phyloP scores from a whole-genome alignment of 352 stramenopile genomes.

The Phytopythium oedochilum region DNA sequence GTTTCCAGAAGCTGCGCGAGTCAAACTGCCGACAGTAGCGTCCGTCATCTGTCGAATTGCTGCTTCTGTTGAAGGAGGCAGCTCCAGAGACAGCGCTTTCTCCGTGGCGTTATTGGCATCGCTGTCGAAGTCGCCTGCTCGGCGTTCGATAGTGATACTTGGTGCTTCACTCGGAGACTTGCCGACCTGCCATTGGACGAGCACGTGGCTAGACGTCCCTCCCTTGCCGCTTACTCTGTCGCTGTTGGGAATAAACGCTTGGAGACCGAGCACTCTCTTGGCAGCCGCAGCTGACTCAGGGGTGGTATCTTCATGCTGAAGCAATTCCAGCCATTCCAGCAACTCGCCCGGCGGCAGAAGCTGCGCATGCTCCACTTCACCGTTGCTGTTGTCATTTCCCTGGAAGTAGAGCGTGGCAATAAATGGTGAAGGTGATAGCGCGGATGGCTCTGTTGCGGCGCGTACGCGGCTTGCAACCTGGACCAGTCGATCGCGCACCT shows the following conservation, averaged over 20 bases:
- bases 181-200: not conserved
- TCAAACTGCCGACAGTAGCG: not conserved
- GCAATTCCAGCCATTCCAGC: conserved; percentile 14
- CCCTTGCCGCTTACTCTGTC: not conserved
- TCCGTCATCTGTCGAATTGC: conserved; percentile 1
- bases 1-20: not conserved
- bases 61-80: not conserved
- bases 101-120: not conserved
- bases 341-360: conserved; percentile 12
- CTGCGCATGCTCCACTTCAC: not conserved
- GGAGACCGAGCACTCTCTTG: conserved; percentile 10
- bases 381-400: not conserved
- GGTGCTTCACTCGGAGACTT: not conserved
- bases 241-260: conserved; percentile 13
- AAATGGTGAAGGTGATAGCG: not conserved
- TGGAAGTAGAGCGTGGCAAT: conserved; percentile 13
- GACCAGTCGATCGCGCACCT: conserved; percentile 43
- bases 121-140: not conserved
- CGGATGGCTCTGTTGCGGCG: not conserved
- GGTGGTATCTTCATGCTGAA: no score
- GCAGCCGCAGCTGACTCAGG: not conserved
- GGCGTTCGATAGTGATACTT: not conserved
- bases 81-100: conserved; percentile 2
- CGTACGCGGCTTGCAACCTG: conserved; percentile 20
- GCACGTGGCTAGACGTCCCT: not conserved